phyloP scores from a whole-genome alignment of 352 stramenopile species.

The Phytopythium delawarense region DNA sequence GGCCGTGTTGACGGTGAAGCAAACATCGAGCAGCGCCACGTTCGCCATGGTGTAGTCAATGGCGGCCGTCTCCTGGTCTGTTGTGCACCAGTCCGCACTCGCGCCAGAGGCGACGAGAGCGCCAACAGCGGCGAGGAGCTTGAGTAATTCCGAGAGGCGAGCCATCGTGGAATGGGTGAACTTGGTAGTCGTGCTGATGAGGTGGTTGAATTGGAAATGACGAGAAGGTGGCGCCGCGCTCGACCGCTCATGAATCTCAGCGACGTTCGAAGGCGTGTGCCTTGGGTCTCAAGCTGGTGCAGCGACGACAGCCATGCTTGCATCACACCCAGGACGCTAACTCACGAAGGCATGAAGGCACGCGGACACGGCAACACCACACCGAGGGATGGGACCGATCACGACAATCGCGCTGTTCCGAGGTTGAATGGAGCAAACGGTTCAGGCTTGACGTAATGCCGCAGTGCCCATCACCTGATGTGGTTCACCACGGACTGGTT shows the following conservation, averaged over 20 bases:
- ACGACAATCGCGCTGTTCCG: background rate
- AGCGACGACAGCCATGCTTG: background rate
- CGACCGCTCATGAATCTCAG: no score
- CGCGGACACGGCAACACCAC: background rate
- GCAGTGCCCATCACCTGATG: background rate
- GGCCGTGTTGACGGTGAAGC: background rate
- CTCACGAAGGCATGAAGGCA: background rate
- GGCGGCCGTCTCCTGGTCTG: background rate
- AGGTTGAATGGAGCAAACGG: no score
- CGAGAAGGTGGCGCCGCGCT: background rate
- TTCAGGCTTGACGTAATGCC: background rate
- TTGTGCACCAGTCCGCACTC: background rate
- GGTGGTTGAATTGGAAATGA: background rate
- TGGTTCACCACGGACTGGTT: background rate
- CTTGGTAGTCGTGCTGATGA: background rate
- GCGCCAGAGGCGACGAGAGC: background rate
- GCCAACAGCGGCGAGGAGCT: background rate
- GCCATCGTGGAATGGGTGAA: background rate
- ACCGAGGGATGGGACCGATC: background rate
- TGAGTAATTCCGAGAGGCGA: background rate
- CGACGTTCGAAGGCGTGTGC: no score
- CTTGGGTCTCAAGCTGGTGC: background rate
- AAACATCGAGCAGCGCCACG: background rate
- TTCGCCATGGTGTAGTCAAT: background rate
- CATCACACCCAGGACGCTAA: background rate